Base-by-base conservation (phyloP, 768 basidiomycete genomes). In the Serendipita indica region DNA sequence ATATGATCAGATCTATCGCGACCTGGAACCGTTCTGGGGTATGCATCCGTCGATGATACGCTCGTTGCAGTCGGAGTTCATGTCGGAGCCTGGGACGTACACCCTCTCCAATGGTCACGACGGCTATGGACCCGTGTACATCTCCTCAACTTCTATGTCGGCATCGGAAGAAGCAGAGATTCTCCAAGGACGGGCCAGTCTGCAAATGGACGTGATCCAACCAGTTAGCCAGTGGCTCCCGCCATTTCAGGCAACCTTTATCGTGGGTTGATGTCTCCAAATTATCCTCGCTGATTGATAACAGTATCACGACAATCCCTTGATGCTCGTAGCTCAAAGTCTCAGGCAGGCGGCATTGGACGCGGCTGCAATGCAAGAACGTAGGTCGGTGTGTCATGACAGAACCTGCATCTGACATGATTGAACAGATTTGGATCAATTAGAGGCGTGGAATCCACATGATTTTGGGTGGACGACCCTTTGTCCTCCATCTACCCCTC, bases 1-100 rank as follows among this genome's bases (percentile, higher is more conserved):
- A 60, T 80, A 79, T 63, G 77, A 79, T 63, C 73, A 75, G 58
- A 78, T 80, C 57, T 62, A 68, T 61, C 64, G 61, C 14, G 72
- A 76, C 60, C 61, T 78, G 5, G 67, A 72, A 30, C 76, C 75
- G 0, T 76, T 73, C 65, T 75, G 72, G 71, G 76, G 72, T 6
- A 63, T 75, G 33, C 60, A 64, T 5, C 74, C 75, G 4, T 41
- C 52, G 0, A 68, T 69, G 39, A 64, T 76, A 1, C 64, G 64
- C 30, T 45, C 33, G 4, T 60, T 70, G 16, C 70, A 69, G 18
- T 35, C 20, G 10, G 4, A 28, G 18, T 30, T 45, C 27, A 13
- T 20, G 7, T 41, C 33, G 1, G 61, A 28, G 46, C 10, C 34
- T 10, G 34, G 74, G 52, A 69, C 68, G 1, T 74, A 66, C 57